Evolutionary conservation across 1,284 basidiomycete genomes (phyloP).

Genomic region (Trichosporon asahii): DNA sequence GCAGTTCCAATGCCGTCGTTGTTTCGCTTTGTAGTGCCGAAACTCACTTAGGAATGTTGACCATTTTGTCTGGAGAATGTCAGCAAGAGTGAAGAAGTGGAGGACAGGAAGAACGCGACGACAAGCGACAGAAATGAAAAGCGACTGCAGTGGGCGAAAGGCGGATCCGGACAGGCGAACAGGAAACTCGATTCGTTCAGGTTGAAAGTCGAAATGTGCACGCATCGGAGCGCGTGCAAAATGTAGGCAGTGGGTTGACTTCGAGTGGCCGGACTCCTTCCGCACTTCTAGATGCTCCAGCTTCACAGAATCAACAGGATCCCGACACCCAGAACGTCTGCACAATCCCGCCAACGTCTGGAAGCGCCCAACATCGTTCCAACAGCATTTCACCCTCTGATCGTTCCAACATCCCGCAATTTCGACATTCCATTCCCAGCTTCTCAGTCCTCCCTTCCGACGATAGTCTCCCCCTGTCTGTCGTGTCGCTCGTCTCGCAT

Average conservation of each 20-base stretch:
- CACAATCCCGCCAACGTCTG: neutral
- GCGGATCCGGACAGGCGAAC: neutral
- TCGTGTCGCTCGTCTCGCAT: neutral
- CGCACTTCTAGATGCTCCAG: neutral
- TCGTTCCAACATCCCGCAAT: neutral
- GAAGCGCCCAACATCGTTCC: neutral
- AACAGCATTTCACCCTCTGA: neutral
- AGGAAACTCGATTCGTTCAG: neutral
- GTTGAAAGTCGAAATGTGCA: neutral
- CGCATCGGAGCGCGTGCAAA: too few relatives aligned
- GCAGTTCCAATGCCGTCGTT: neutral
- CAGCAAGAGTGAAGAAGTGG: neutral
- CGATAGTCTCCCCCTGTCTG: neutral
- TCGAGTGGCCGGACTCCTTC: too few relatives aligned
- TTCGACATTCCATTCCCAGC: neutral
- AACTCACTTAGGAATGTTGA: conserved; percentile 21
- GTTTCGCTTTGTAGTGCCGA: neutral
- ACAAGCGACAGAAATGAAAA: neutral
- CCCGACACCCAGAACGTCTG: neutral
- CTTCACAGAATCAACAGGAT: neutral
- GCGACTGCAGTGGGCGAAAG: neutral
- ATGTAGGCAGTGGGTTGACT: too few relatives aligned
- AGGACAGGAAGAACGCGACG: neutral
- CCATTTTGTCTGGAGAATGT: conserved; percentile 9
- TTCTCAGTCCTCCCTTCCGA: neutral